phyloP scores from a whole-genome alignment of 495 filamentous ascomycete genomes.

The Penicillium ucsense region DNA sequence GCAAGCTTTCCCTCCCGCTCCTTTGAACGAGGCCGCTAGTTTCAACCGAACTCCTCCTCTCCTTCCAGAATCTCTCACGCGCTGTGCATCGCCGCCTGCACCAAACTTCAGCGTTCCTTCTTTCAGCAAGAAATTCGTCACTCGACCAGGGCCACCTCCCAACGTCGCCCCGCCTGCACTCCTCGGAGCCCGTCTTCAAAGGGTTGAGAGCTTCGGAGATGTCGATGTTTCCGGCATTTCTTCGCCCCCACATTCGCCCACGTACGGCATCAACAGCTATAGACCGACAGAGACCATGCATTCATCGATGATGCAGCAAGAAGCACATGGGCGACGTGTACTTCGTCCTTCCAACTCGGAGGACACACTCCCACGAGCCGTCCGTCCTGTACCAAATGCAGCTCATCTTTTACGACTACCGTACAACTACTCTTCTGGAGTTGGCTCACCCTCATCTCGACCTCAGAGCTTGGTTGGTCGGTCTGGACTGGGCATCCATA shows the following conservation, averaged over 20 bases:
- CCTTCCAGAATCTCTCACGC: constrained; percentile 18
- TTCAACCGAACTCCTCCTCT: constrained; percentile 18
- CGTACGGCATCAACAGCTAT: constrained; percentile 19
- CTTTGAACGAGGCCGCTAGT: constrained; percentile 4
- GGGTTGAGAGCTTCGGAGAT: constrained; percentile 13
- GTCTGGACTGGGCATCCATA: constrained; percentile 7
- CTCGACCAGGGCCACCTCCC: constrained; percentile 11
- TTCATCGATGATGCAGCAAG: constrained; percentile 1
- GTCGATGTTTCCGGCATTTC: constrained; percentile 17
- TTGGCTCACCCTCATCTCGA: constrained; percentile 8
- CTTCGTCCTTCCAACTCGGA: constrained; percentile 28
- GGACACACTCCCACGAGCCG: constrained; percentile 18
- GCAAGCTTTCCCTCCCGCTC: constrained; percentile 3
- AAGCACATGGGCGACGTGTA: constrained; percentile 7
- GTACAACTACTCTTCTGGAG: constrained; percentile 6
- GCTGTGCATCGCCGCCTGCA: constrained; percentile 31
- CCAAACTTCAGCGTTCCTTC: constrained; percentile 44
- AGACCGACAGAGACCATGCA: constrained; percentile 15
- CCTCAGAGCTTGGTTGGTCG: constrained; percentile 14
- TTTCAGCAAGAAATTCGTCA: constrained; percentile 36
- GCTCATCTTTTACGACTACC: constrained; percentile 19
- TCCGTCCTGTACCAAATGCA: constrained; percentile 8
- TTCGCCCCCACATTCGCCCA: constrained; percentile 32
- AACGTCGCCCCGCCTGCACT: constrained; percentile 9
- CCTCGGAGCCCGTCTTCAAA: constrained; percentile 7